Base-by-base conservation (phyloP, 371 early-diverging fungal species). In the Actinomortierella wolfii region DNA sequence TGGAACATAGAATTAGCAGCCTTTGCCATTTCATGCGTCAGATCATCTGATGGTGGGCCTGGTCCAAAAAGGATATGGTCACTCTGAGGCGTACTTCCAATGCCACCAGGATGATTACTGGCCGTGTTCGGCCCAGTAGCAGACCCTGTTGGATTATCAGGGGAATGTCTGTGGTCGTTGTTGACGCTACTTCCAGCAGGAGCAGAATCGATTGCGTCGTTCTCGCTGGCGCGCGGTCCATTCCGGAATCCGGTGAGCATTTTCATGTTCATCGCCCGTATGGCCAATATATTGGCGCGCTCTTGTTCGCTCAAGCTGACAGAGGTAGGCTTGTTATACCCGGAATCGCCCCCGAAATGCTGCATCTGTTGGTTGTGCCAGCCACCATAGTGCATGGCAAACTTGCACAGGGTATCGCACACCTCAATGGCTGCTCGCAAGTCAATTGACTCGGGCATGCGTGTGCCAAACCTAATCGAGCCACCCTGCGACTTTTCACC, bases 371-470 rank as follows among this genome's bases (percentile, higher is more conserved):
- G 11, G 34, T 34, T 34, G 34, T n/a, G n/a, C n/a, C n/a, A n/a
- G n/a, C 34, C 23, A 17, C 28, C 41, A 49, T 65, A 71, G 54
- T 71, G 73, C 21, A 71, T 58, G 2, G 73, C 73, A 66, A 71
- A 71, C 29, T 49, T 61, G 56, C 66, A 65, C 4, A 71, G 51
- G 0, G 51, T 25, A 48, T 71, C 62, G 23, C 73, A 65, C 39
- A 54, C 58, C 53, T 71, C 73, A 6, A 71, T 61, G 13, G 73
- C 73, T 14, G 73, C 46, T 40, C 49, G 61, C 24, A 71, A 24
- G 44, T 71, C 73, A n/a, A 71, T 50, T 6, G 73, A 65, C n/a
- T n/a, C 61, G 4, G 73, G 73, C 66, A 71, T 59, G 17, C 54
- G 57, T 0, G 66, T 71, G 1, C 73, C 73, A 49, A 71, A 71